Evolutionary conservation across 2,329 filamentous ascomycete genomes (phyloP).

Genomic region (Colletotrichum gloeosporioides): DNA sequence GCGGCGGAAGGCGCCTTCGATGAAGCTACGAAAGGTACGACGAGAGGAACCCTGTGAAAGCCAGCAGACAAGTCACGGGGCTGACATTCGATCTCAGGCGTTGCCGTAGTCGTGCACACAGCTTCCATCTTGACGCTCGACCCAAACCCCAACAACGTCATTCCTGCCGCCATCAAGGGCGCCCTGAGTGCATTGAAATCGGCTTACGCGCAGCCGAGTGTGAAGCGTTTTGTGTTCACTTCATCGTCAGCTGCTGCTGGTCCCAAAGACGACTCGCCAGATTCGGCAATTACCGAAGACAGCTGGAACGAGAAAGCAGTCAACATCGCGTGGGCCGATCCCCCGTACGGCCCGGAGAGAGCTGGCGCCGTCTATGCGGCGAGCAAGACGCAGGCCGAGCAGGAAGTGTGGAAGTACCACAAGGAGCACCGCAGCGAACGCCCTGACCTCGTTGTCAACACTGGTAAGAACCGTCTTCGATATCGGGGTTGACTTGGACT

Average conservation of each 20-base stretch:
- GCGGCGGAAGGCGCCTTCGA: conserved; percentile 40
- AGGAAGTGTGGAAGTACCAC: conserved; percentile 41
- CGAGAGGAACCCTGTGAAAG: no score
- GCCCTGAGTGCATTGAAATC: conserved; percentile 43
- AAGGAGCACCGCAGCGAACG: conserved; percentile 34
- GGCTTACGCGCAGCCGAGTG: conserved; percentile 40
- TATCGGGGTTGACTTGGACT: neutral
- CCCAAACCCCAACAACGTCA: conserved; percentile 45
- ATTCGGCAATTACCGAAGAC: neutral
- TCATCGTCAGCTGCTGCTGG: conserved; percentile 12
- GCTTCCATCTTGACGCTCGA: conserved; percentile 45
- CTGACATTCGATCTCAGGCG: conserved; percentile 17
- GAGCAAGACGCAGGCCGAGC: conserved; percentile 41
- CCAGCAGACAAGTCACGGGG: neutral
- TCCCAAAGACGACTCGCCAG: neutral
- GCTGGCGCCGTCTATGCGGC: conserved; percentile 36
- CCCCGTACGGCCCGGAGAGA: conserved; percentile 27
- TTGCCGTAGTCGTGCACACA: conserved; percentile 46
- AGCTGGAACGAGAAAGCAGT: conserved; percentile 35
- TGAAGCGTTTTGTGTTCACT: conserved; percentile 37
- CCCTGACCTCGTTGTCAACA: conserved; percentile 34
- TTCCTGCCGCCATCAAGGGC: conserved; percentile 40
- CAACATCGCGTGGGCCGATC: conserved; percentile 34
- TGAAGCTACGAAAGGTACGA: conserved; percentile 39
- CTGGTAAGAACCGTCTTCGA: neutral